Evolutionary conservation across 2,329 filamentous ascomycete species (phyloP).

Genomic region (Coniosporium tulheliwenetii): DNA sequence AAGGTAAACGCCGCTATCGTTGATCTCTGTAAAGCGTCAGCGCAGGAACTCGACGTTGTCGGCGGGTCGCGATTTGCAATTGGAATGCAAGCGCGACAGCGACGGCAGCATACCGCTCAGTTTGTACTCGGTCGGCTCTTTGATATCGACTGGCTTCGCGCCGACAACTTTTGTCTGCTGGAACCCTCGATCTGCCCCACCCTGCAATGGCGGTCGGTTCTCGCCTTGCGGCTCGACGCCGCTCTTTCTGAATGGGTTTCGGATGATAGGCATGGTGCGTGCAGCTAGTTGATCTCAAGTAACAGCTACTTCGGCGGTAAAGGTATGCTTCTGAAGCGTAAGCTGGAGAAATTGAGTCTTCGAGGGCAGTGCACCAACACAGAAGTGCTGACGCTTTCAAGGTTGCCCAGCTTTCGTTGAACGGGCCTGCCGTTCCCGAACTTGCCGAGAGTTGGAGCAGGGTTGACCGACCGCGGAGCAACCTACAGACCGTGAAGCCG

Average conservation of each 20-base stretch:
- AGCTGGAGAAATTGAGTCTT: no score
- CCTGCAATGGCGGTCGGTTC: constrained; percentile 9
- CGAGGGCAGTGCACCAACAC: no score
- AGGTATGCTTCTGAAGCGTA: neutral
- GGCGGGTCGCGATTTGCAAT: constrained; percentile 4
- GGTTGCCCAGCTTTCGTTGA: no score
- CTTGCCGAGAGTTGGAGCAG: no score
- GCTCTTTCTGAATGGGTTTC: constrained; percentile 24
- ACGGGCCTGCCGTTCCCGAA: no score
- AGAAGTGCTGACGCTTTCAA: no score
- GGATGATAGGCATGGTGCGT: constrained; percentile 18
- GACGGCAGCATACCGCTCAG: constrained; percentile 28
- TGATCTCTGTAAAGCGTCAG: constrained; percentile 54
- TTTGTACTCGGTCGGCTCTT: constrained; percentile 34
- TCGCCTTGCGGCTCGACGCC: constrained; percentile 17
- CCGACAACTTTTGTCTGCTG: constrained; percentile 17
- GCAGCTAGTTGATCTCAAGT: neutral
- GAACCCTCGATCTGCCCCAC: constrained; percentile 15
- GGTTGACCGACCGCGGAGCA: no score
- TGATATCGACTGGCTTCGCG: constrained; percentile 25
- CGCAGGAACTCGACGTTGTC: constrained; percentile 6
- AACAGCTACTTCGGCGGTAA: neutral
- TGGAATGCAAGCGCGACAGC: constrained; percentile 1
- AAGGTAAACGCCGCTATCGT: constrained; percentile 87
- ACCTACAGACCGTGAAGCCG: no score